Percentiles rank a stretch among this genome's conserved stretches.
These are phyloP conservation scores for Lagenidium giganteum DNA, from an alignment of 352 stramenopile genomes.

Conservation along the genomic window DNA sequence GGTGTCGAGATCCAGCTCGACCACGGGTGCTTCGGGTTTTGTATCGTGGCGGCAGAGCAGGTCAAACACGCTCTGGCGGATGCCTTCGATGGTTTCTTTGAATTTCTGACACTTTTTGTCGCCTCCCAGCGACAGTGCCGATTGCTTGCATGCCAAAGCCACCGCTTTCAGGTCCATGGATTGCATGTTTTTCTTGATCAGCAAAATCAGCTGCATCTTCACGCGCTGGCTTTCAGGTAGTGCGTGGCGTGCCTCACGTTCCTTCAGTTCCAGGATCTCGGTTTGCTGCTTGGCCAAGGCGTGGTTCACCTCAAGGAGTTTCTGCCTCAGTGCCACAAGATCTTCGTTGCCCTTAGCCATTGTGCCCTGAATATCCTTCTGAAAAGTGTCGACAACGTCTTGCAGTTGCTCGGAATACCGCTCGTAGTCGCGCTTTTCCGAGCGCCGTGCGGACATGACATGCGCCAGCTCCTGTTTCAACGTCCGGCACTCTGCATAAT, in stretches of 20 bases:
- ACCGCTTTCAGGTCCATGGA: constrained; percentile 49
- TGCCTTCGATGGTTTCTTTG: constrained; percentile 57
- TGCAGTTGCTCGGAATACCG: constrained; percentile 1
- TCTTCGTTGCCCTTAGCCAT: constrained; percentile 31
- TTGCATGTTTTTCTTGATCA: constrained; percentile 61
- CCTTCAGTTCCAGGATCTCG: constrained; percentile 58
- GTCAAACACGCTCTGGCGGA: constrained; percentile 55
- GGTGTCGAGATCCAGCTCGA: constrained; percentile 38
- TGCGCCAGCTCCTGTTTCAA: constrained; percentile 58
- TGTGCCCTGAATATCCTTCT: too few relatives aligned
- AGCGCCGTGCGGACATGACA: constrained; percentile 36
- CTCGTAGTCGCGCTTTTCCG: constrained; percentile 32
- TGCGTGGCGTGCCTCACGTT: constrained; percentile 55
- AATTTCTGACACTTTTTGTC: constrained; percentile 26
- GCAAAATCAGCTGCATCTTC: constrained; percentile 52
- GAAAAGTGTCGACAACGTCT: too few relatives aligned
- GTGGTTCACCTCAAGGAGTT: constrained; percentile 65
- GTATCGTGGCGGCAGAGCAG: constrained; percentile 44
- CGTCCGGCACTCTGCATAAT: constrained; percentile 58
- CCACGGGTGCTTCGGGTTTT: neutral
- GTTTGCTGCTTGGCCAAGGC: constrained; percentile 53
- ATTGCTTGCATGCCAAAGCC: constrained; percentile 9
- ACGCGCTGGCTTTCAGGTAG: constrained; percentile 57
- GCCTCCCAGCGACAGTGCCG: neutral
- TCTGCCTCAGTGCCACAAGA: constrained; percentile 45